A percentile compares a stretch with the other conserved stretches of the same genome.
Conservation (phyloP, 768 basidiomycete genomes). For the Russula brevipes region DNA sequence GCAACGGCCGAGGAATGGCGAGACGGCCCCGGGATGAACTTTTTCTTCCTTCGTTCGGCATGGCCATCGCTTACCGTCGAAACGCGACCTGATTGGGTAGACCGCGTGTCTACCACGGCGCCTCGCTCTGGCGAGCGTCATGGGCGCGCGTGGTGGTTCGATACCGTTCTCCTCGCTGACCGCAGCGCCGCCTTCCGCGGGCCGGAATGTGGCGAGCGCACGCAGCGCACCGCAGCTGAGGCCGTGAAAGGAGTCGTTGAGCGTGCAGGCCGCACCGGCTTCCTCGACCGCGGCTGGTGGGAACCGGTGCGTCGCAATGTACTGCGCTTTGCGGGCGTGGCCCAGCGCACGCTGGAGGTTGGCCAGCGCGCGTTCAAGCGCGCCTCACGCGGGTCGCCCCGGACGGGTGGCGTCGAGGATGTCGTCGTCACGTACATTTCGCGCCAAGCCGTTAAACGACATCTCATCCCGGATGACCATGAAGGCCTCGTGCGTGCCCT, state of each 20-base stretch:
- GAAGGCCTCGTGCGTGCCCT: conserved; percentile 47
- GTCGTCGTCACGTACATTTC: conserved; percentile 70
- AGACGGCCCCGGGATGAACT: conserved; percentile 73
- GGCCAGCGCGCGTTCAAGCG: conserved; percentile 25
- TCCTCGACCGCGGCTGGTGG: conserved; percentile 61
- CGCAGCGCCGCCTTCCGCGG: conserved; percentile 75
- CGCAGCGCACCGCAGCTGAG: conserved; percentile 68
- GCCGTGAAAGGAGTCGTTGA: conserved; percentile 42
- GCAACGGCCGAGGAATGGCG: conserved; percentile 58
- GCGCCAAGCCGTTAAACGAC: conserved; percentile 55
- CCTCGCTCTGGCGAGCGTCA: conserved; percentile 15
- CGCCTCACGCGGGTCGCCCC: conserved; percentile 1
- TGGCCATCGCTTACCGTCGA: conserved; percentile 71
- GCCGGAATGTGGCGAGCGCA: conserved; percentile 51
- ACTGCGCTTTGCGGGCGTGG: conserved; percentile 60
- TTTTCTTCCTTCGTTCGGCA: conserved; percentile 66
- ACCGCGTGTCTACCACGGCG: conserved; percentile 41
- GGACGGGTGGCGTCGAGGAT: conserved; percentile 31
- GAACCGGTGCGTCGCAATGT: conserved; percentile 62
- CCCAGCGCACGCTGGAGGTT: conserved; percentile 32
- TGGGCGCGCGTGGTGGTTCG: conserved; percentile 60
- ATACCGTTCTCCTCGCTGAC: conserved; percentile 63
- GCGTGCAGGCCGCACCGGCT: conserved; percentile 38
- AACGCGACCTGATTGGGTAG: conserved; percentile 63
- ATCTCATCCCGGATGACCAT: conserved; percentile 53